Percentiles rank a stretch among this genome's conserved stretches.
phyloP scores from a whole-genome alignment of 78 protist species.

The Emiliania huxleyi region DNA sequence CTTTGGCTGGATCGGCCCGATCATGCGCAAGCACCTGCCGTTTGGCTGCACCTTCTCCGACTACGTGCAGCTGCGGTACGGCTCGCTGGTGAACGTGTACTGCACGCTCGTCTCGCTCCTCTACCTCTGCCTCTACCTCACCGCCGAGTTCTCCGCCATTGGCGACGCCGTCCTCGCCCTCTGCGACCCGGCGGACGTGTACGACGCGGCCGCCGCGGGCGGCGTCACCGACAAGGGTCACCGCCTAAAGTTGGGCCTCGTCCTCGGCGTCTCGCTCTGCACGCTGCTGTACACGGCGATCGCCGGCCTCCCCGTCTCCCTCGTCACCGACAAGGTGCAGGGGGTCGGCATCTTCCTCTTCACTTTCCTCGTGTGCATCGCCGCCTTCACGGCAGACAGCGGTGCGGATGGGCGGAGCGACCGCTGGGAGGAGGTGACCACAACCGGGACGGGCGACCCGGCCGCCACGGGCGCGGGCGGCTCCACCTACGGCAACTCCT shows the following conservation, averaged over 20 bases:
- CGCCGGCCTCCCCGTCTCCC: constrained; percentile 15
- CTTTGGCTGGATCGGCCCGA: neutral
- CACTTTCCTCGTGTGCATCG: neutral
- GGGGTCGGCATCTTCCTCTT: neutral
- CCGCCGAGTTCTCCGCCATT: neutral
- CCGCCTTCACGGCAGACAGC: neutral
- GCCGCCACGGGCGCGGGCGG: too few species aligned
- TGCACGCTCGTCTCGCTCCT: neutral
- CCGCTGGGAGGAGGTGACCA: neutral
- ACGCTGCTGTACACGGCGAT: neutral
- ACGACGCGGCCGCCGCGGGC: too few species aligned
- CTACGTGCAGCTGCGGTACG: neutral
- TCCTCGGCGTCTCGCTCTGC: neutral
- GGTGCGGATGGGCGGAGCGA: neutral
- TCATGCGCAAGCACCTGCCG: neutral
- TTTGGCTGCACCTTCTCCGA: neutral
- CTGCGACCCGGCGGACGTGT: too few species aligned
- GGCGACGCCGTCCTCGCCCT: neutral
- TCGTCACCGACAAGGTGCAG: constrained; percentile 6
- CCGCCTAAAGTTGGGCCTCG: neutral
- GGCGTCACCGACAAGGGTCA: too few species aligned
- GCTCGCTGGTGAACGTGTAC: neutral
- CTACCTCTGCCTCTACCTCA: neutral
- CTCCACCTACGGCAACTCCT: too few species aligned
- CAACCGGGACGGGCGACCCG: neutral